Evolutionary conservation across 2,329 filamentous ascomycete genomes (phyloP).

Genomic region (Penicillium expansum): DNA sequence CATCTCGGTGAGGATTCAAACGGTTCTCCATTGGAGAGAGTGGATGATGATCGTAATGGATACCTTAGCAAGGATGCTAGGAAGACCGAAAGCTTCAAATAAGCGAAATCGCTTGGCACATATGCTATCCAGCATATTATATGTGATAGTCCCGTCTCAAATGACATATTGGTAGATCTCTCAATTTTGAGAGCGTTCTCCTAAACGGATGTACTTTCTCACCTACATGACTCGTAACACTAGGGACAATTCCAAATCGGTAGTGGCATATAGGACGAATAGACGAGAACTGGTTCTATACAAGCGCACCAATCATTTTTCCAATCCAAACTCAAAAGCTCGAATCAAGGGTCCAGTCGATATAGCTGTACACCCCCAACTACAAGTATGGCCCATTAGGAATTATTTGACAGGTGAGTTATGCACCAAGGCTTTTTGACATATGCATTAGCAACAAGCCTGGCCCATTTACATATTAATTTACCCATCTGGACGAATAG

Average conservation of each 20-base stretch:
- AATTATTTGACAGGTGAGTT: slow-evolving; percentile 13
- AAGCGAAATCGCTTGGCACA: background rate
- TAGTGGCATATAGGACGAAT: background rate
- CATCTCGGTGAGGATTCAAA: background rate
- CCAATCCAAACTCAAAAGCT: background rate
- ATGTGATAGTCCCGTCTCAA: background rate
- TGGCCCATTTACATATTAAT: slow-evolving; percentile 8
- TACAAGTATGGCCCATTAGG: slow-evolving; percentile 10
- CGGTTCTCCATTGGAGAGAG: background rate
- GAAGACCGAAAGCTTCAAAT: background rate
- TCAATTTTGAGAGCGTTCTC: background rate
- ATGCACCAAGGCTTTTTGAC: slow-evolving; percentile 8
- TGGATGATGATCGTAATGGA: background rate
- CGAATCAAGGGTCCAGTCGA: background rate
- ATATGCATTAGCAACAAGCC: slow-evolving; percentile 14
- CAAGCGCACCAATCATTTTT: background rate
- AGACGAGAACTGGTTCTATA: background rate
- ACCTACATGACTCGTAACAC: background rate
- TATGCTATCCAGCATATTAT: background rate
- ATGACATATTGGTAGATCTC: background rate
- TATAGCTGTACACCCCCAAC: background rate
- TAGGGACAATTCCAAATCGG: background rate
- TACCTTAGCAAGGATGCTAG: background rate
- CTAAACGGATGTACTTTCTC: background rate
- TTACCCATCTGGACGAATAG: background rate